Conservation (phyloP, 768 basidiomycete species). For the Lepiota venenata region DNA sequence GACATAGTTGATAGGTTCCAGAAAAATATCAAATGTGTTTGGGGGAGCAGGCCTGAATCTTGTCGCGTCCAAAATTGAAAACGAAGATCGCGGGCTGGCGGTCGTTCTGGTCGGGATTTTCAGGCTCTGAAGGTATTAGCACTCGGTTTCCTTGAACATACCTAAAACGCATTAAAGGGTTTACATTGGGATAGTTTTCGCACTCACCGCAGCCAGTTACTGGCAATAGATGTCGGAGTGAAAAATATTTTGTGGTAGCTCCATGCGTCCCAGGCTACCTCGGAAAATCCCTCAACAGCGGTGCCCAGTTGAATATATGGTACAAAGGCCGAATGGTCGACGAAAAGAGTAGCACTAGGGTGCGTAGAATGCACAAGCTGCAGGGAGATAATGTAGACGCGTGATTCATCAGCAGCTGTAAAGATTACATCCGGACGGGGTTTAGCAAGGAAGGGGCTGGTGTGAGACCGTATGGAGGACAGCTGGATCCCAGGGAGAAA, state of each 20-base stretch:
- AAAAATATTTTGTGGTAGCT: slow-evolving; percentile 8
- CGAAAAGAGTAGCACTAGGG: slow-evolving; percentile 7
- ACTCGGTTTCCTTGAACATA: slow-evolving; percentile 15
- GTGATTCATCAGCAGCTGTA: slow-evolving; percentile 14
- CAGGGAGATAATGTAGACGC: slow-evolving; percentile 5
- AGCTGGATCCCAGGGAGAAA: slow-evolving; percentile 16
- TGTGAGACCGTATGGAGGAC: slow-evolving; percentile 24
- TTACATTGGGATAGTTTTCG: too few relatives aligned
- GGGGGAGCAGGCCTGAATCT: not conserved
- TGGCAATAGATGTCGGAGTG: not conserved
- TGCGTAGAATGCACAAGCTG: slow-evolving; percentile 1
- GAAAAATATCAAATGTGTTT: not conserved
- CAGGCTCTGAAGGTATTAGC: not conserved
- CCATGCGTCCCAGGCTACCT: slow-evolving; percentile 13
- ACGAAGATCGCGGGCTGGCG: slow-evolving; percentile 5
- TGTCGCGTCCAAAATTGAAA: slow-evolving; percentile 9
- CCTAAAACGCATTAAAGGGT: not conserved
- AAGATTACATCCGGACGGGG: slow-evolving; percentile 22
- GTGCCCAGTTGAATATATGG: not conserved
- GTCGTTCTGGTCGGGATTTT: not conserved
- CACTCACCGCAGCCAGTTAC: slow-evolving; percentile 14
- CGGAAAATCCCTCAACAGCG: not conserved
- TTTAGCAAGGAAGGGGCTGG: slow-evolving; percentile 27
- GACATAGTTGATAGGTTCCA: not conserved
- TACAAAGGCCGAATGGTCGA: slow-evolving; percentile 5